A percentile compares a stretch with the other conserved stretches of the same genome.
Evolutionary conservation across 148 eudicot species (phyloP).

Genomic region (Heliosperma pusillum): DNA sequence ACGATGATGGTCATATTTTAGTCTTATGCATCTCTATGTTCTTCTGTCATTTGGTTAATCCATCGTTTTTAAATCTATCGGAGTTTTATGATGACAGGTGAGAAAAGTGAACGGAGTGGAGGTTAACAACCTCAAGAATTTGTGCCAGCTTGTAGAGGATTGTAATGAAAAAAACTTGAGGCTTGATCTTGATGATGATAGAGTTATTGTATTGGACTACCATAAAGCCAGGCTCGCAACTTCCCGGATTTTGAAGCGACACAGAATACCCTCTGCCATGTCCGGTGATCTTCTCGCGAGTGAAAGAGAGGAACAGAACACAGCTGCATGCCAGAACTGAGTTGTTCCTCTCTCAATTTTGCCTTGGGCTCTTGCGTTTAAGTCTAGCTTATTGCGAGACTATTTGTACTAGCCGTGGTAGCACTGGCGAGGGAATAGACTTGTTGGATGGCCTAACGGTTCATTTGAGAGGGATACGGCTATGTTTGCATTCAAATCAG

Average conservation of each 20-base stretch:
- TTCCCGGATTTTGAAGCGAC: constrained; percentile 70
- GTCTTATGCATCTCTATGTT: background rate
- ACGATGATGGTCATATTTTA: constrained; percentile 1
- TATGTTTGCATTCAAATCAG: background rate
- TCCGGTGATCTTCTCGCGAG: constrained; percentile 55
- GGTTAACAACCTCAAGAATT: constrained; percentile 65
- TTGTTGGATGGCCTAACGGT: background rate
- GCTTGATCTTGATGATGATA: constrained; percentile 84
- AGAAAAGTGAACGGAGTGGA: constrained; percentile 76
- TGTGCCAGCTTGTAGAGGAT: constrained; percentile 67
- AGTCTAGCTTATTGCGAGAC: background rate
- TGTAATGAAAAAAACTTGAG: constrained; percentile 58
- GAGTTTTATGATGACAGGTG: constrained; percentile 47
- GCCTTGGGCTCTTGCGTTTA: background rate
- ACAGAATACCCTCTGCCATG: constrained; percentile 73
- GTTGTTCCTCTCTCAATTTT: constrained; percentile 14
- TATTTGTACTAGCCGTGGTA: background rate
- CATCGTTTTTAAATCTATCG: background rate
- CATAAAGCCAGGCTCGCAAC: constrained; percentile 73
- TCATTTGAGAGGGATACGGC: background rate
- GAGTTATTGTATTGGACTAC: constrained; percentile 75
- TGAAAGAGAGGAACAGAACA: constrained; percentile 23
- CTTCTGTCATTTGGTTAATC: background rate
- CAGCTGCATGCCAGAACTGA: constrained; percentile 27
- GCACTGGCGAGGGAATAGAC: background rate